These are phyloP conservation scores for Senecio squalidus DNA, from an alignment of 140 eudicot species.

Conservation along the genomic window DNA sequence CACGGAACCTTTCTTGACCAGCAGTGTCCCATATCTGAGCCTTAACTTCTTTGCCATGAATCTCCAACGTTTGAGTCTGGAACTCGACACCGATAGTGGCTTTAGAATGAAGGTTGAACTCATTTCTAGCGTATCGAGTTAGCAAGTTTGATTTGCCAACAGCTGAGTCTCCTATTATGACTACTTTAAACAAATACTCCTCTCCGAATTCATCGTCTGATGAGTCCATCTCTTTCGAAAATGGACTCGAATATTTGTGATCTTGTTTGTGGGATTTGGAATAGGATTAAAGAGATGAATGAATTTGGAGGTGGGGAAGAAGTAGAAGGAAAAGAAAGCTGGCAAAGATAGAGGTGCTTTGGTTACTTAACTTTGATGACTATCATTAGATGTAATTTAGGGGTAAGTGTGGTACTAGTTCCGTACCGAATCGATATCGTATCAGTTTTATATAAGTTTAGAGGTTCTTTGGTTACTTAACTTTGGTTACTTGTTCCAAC, in stretches of 20 bases:
- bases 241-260: background rate
- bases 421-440: too few species aligned
- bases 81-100: slow-evolving; percentile 49
- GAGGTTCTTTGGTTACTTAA: too few species aligned
- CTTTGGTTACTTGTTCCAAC: too few species aligned
- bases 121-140: slow-evolving; percentile 38
- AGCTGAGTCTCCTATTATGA: slow-evolving; percentile 45
- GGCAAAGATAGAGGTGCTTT: too few species aligned
- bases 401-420: too few species aligned
- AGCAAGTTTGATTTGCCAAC: slow-evolving; percentile 47
- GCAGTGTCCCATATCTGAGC: slow-evolving; percentile 55
- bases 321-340: too few species aligned
- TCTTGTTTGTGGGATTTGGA: background rate
- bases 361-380: too few species aligned
- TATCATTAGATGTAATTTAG: too few species aligned
- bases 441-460: too few species aligned
- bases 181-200: slow-evolving; percentile 50
- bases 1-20: slow-evolving; percentile 50
- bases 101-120: slow-evolving; percentile 39
- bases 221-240: slow-evolving; percentile 22
- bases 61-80: slow-evolving; percentile 40
- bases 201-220: slow-evolving; percentile 32
- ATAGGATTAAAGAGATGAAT: too few species aligned
- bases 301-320: too few species aligned
- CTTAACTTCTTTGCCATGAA: slow-evolving; percentile 47